Base-by-base conservation (phyloP, 2,329 filamentous ascomycete species). In the Pseudonectria buxi region DNA sequence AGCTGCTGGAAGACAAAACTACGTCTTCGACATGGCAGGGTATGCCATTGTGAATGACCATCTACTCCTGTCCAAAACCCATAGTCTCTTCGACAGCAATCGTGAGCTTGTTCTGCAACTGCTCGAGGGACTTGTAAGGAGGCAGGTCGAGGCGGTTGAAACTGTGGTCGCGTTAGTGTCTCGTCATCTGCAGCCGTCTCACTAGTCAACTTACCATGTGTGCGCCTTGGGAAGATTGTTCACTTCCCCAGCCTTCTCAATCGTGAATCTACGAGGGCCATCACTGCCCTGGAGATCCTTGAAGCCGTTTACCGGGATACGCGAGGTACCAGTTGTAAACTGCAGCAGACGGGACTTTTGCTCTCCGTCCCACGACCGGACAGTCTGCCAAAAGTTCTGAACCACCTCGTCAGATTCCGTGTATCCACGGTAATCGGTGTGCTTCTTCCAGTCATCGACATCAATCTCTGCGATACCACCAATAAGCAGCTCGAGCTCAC, bases 391-490 rank as follows among this genome's bases (percentile, higher is more conserved):
- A 76, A 98, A 98, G 71, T 94, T 89, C 62, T 94, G 86, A 48
- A 98, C 92, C 16, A 98, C 92, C 57, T 95, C 87, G 54, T 98
- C 92, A 38, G 82, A 88, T 66, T 98, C 92, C 9, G 94, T 95
- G 73, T 98, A 98, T 36, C 92, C 92, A 51, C 92, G 84, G 65
- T 98, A 98, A 58, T 98, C 92, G 30, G 92, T 98, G 67, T 98
- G 92, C 72, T 98, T 98, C 83, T 98, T 96, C 92, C 92, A 98
- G 65, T 98, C 92, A 41, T 98, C 92, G 12, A 98, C 90, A 56
- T 98, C 92, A 50, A 98, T 98, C 65, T 98, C 92, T n/a, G 92
- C 92, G 53, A 98, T 98, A 74, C 92, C 92, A 48, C 92, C 92
- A 57, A 98, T 96, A 50, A 98, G 74, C 49, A 98, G 68, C 65